These are phyloP conservation scores for Ajuga chamaepitys DNA, from an alignment of 257 asterid genomes.

Conservation along the genomic window DNA sequence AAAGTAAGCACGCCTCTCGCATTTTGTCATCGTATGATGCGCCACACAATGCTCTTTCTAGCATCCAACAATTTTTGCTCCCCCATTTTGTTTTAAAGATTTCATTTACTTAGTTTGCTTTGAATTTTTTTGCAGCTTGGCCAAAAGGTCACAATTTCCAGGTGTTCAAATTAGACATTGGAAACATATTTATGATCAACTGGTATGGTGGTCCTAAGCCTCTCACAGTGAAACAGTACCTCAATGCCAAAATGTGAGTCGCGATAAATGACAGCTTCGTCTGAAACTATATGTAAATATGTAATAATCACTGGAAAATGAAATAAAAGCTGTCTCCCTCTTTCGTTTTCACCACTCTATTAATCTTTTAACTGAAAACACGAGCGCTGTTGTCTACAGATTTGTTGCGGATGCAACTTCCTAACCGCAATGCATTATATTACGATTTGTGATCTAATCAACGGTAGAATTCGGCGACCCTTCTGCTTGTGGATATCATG, in stretches of 20 bases:
- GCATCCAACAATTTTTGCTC: background rate
- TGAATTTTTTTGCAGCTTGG: constrained; percentile 57
- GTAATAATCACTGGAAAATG: constrained; percentile 5
- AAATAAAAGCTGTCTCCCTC: constrained; percentile 1
- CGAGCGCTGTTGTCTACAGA: constrained; percentile 14
- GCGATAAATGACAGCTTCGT: background rate
- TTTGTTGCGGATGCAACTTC: constrained; percentile 12
- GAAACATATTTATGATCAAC: constrained; percentile 70
- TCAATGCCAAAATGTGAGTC: constrained; percentile 48
- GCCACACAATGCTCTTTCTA: background rate
- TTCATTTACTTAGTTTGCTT: background rate
- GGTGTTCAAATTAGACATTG: constrained; percentile 60
- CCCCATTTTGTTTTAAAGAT: background rate
- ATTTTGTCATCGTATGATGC: background rate
- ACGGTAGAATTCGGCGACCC: constrained; percentile 6
- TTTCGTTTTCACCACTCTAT: background rate
- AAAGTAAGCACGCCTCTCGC: constrained; percentile 31
- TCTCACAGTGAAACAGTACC: constrained; percentile 76
- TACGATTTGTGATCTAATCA: background rate
- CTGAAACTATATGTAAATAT: background rate
- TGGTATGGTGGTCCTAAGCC: constrained; percentile 98
- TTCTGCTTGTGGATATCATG: constrained; percentile 6
- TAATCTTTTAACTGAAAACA: background rate
- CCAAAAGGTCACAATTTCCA: constrained; percentile 73
- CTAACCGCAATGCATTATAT: background rate